A percentile compares a stretch with the other conserved stretches of the same genome.
Evolutionary conservation across 768 basidiomycete genomes (phyloP).

Genomic region (Boletus barrowsii): DNA sequence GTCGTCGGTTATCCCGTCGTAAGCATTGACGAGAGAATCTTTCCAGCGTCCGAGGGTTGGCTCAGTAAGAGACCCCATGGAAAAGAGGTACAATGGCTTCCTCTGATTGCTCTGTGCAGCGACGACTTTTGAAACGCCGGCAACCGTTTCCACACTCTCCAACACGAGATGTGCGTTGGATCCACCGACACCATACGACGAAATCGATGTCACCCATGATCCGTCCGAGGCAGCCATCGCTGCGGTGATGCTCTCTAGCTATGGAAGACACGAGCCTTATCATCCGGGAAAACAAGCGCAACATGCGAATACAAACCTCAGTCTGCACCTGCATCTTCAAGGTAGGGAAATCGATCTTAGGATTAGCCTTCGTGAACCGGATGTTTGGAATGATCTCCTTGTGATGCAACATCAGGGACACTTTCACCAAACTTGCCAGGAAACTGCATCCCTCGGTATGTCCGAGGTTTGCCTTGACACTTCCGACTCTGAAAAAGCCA

Average conservation of each 20-base stretch:
- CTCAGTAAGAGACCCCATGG: constrained; percentile 29
- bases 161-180: constrained; percentile 34
- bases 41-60: constrained; percentile 24
- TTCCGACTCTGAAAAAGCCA: constrained; percentile 20
- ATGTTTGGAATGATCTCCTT: constrained; percentile 30
- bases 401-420: constrained; percentile 31
- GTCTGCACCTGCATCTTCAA: constrained; percentile 28
- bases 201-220: constrained; percentile 31
- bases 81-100: constrained; percentile 25
- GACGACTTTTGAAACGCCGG: constrained; percentile 9
- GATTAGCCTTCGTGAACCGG: constrained; percentile 26
- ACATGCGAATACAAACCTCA: constrained; percentile 7
- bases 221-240: constrained; percentile 30
- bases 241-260: constrained; percentile 24
- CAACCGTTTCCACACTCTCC: constrained; percentile 22
- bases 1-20: constrained; percentile 18
- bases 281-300: not conserved
- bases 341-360: constrained; percentile 24
- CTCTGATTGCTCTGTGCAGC: not conserved
- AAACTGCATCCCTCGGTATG: constrained; percentile 32
- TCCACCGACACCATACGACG: constrained; percentile 34
- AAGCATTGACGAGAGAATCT: constrained; percentile 16
- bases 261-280: not conserved
- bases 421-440: constrained; percentile 34
- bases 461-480: constrained; percentile 26